phyloP scores from a whole-genome alignment of 371 early-diverging fungal genomes.

The Vittaforma corneae region DNA sequence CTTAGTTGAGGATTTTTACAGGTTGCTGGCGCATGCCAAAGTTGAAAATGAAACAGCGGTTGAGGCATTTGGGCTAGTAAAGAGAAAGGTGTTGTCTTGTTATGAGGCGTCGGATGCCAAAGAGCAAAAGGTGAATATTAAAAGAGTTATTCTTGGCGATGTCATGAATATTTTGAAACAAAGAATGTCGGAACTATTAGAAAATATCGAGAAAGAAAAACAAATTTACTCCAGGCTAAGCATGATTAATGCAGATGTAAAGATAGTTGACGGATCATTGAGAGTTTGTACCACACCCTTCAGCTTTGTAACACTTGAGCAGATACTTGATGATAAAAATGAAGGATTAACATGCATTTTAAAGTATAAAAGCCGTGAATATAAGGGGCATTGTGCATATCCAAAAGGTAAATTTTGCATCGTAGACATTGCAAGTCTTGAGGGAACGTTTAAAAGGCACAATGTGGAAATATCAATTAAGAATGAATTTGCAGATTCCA shows the following conservation, averaged over 20 bases:
- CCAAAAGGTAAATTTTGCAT: no score
- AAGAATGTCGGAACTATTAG: background rate
- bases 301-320: no score
- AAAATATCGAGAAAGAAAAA: background rate
- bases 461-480: no score
- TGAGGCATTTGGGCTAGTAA: background rate
- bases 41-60: constrained; percentile 8
- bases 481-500: no score
- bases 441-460: no score
- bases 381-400: no score
- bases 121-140: background rate
- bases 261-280: background rate
- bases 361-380: no score
- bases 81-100: background rate
- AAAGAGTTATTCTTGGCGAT: background rate
- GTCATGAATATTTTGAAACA: background rate
- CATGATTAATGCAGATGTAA: background rate
- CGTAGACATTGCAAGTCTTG: no score
- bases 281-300: no score
- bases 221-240: background rate
- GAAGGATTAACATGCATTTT: no score
- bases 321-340: no score
- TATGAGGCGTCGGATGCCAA: background rate
- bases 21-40: background rate
- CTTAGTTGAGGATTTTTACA: background rate